A percentile compares a stretch with the other conserved stretches of the same genome.
Conservation (phyloP, 768 basidiomycete species). For the Hygrocybe punicea region DNA sequence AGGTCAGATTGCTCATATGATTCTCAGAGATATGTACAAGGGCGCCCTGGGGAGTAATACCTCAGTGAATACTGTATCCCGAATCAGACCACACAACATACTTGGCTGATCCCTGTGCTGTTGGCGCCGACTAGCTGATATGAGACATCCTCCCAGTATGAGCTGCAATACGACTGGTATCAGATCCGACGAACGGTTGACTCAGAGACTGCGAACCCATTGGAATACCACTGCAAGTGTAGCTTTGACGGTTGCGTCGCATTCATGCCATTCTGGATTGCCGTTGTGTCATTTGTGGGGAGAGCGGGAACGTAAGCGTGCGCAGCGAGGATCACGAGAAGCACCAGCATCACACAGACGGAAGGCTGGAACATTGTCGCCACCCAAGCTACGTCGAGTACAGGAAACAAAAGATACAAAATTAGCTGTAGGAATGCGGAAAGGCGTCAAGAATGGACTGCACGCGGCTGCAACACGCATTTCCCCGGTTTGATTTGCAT, state of each 20-base stretch:
- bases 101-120: slow-evolving; percentile 54
- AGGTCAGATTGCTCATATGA: slow-evolving; percentile 43
- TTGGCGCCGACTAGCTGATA: slow-evolving; percentile 55
- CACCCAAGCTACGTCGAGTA: background rate
- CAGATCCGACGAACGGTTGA: background rate
- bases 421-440: background rate
- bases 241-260: slow-evolving; percentile 57
- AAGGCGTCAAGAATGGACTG: no score
- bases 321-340: background rate
- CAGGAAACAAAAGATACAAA: background rate
- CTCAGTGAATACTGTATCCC: background rate
- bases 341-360: background rate
- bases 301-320: slow-evolving; percentile 65
- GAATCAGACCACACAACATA: slow-evolving; percentile 27
- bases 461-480: background rate
- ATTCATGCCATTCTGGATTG: slow-evolving; percentile 45
- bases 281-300: slow-evolving; percentile 62
- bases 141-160: slow-evolving; percentile 52
- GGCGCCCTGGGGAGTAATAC: slow-evolving; percentile 53
- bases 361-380: background rate
- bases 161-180: slow-evolving; percentile 29
- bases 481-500: background rate
- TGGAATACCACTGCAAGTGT: slow-evolving; percentile 56
- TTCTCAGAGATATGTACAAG: slow-evolving; percentile 81
- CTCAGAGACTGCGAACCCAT: slow-evolving; percentile 37